A percentile compares a stretch with the other conserved stretches of the same genome.
Evolutionary conservation across 495 filamentous ascomycete species (phyloP).

Genomic region (Podospora fimiseda): DNA sequence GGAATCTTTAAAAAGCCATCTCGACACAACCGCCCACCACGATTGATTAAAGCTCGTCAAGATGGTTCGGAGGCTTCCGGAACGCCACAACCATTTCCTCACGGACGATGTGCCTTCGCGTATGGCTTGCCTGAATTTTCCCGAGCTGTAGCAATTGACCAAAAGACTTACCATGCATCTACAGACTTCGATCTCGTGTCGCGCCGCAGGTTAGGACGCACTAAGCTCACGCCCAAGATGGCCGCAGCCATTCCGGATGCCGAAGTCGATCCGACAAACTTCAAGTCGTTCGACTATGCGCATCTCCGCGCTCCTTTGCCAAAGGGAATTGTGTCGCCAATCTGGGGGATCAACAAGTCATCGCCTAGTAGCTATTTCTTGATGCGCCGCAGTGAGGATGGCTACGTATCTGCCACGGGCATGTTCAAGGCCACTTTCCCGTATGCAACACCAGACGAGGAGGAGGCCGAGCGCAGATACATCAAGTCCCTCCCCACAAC

Average conservation of each 20-base stretch:
- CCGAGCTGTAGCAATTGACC: slow-evolving; percentile 23
- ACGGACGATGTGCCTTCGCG: slow-evolving; percentile 62
- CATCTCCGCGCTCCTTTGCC: slow-evolving; percentile 89
- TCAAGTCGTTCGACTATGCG: slow-evolving; percentile 90
- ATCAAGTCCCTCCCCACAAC: slow-evolving; percentile 73
- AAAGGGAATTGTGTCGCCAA: slow-evolving; percentile 80
- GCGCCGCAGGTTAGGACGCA: slow-evolving; percentile 85
- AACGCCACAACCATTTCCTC: slow-evolving; percentile 70
- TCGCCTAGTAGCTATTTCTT: slow-evolving; percentile 89
- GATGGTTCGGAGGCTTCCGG: slow-evolving; percentile 66
- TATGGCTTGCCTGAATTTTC: slow-evolving; percentile 30
- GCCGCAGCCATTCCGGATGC: slow-evolving; percentile 55
- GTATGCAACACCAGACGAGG: slow-evolving; percentile 78
- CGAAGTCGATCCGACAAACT: slow-evolving; percentile 63
- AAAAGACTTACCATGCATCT: slow-evolving; percentile 20
- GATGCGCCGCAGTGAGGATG: slow-evolving; percentile 94
- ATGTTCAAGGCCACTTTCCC: slow-evolving; percentile 99
- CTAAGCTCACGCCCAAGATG: slow-evolving; percentile 75
- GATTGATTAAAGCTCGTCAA: neutral
- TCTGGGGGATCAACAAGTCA: slow-evolving; percentile 59
- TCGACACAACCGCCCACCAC: neutral
- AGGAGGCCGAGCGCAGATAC: slow-evolving; percentile 78
- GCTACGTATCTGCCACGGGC: slow-evolving; percentile 89
- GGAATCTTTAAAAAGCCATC: too few species aligned
- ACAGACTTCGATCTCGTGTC: slow-evolving; percentile 76